Evolutionary conservation across 805 yeast species (phyloP).

Genomic region (Suhomyces vadensis): DNA sequence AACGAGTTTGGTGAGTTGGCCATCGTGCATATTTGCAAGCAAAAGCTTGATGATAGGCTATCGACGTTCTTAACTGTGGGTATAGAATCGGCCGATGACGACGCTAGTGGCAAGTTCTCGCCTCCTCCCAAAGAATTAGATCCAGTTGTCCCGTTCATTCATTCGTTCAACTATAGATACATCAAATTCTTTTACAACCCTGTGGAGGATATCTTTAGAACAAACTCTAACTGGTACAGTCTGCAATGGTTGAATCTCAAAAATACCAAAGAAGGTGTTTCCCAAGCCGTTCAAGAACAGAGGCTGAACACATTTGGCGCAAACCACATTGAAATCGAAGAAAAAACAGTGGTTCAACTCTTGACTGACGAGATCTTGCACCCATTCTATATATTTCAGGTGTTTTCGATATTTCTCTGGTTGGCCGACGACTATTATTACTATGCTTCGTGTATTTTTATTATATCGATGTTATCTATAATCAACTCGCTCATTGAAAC

Average conservation of each 20-base stretch:
- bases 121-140: slow-evolving; percentile 40
- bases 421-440: slow-evolving; percentile 88
- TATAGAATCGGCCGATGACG: slow-evolving; percentile 26
- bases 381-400: slow-evolving; percentile 94
- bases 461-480: slow-evolving; percentile 82
- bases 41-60: slow-evolving; percentile 68
- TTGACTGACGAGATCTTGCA: slow-evolving; percentile 86
- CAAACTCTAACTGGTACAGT: slow-evolving; percentile 88
- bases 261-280: slow-evolving; percentile 64
- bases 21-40: slow-evolving; percentile 54
- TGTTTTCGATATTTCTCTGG: slow-evolving; percentile 91
- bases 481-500: slow-evolving; percentile 86
- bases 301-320: slow-evolving; percentile 73
- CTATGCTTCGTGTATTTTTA: slow-evolving; percentile 88
- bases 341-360: slow-evolving; percentile 63
- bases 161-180: slow-evolving; percentile 79
- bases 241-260: slow-evolving; percentile 66
- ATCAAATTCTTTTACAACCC: slow-evolving; percentile 84
- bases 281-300: slow-evolving; percentile 66
- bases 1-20: slow-evolving; percentile 88
- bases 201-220: slow-evolving; percentile 76
- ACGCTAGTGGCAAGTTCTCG: slow-evolving; percentile 17
- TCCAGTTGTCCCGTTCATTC: slow-evolving; percentile 68
- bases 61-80: slow-evolving; percentile 58
- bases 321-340: slow-evolving; percentile 73